Evolutionary conservation across 1,139 yeast species (phyloP).

Genomic region (Candida buenavistaensis): DNA sequence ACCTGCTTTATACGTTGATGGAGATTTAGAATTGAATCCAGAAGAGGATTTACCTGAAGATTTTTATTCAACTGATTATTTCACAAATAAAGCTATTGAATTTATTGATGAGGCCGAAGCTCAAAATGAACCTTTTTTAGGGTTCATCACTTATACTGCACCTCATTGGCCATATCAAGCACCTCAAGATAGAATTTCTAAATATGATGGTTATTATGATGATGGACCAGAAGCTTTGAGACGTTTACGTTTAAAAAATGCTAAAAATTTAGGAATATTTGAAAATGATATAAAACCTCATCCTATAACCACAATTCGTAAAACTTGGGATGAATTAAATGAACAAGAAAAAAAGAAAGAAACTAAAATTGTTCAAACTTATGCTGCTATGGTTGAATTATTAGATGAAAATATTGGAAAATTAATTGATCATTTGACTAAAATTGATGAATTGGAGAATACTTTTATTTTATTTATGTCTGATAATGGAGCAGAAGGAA

Average conservation of each 20-base stretch:
- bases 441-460: conserved; percentile 45
- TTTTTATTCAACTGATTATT: conserved; percentile 47
- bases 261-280: conserved; percentile 45
- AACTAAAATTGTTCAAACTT: conserved; percentile 51
- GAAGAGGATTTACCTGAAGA: conserved; percentile 42
- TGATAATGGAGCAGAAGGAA: conserved; percentile 63
- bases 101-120: conserved; percentile 26
- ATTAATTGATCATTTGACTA: conserved; percentile 39
- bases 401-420: conserved; percentile 51
- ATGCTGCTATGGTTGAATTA: conserved; percentile 63
- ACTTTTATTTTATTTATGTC: conserved; percentile 58
- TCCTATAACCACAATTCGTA: conserved; percentile 40
- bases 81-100: conserved; percentile 57
- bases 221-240: conserved; percentile 50
- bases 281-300: conserved; percentile 47
- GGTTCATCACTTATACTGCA: conserved; percentile 54
- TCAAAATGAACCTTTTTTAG: conserved; percentile 50
- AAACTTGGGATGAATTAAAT: conserved; percentile 42
- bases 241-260: conserved; percentile 34
- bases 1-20: conserved; percentile 37
- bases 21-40: conserved; percentile 35
- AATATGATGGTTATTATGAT: conserved; percentile 51
- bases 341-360: conserved; percentile 34
- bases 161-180: conserved; percentile 69
- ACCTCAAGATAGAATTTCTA: conserved; percentile 43